Base-by-base conservation (phyloP, 257 asterid species). In the Scutellaria galericulata region DNA sequence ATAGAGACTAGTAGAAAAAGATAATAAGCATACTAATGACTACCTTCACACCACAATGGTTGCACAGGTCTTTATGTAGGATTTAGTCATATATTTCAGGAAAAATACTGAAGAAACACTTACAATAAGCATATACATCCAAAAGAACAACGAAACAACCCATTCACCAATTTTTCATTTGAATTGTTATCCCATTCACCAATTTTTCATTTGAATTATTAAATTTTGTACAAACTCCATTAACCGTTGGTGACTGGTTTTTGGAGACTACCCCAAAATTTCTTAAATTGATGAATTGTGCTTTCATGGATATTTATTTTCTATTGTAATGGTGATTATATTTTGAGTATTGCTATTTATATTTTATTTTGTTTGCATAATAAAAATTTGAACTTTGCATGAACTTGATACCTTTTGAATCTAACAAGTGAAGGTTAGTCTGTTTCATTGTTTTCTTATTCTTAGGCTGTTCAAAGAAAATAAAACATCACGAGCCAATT, bases 1-100 rank as follows among this genome's bases (percentile, higher is more conserved):
- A 15, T 12, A 62, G 72, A 70, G 51, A 62, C 62, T 31, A 63
- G 72, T 45, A 39, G 40, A 41, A 31, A 14, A 60, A 11, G 37
- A 63, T 40, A 62, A 37, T 40, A n/a, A 61, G 0, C 22, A 11
- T 40, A 50, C 62, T 35, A 48, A 11, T 39, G 31, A 39, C 70
- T 14, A 48, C 35, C 27, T 11, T 59, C 64, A 2, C 41, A 18
- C 22, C 62, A 14, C 22, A 9, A 18, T 47, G 39, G 52, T 60
- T 62, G 64, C 48, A 39, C 12, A 4, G 42, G 18, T 35, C 42
- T 20, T 14, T 35, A 44, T 13, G 18, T 48, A n/a, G 45, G 53
- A 40, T 9, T 3, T 6, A 10, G 46, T 46, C 52, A 12, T 57
- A 20, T 12, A 15, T 56, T 55, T 48, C 14, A 7, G 53, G 15